Evolutionary conservation across 2,329 filamentous ascomycete genomes (phyloP).

Genomic region (Colletotrichum eleusines): DNA sequence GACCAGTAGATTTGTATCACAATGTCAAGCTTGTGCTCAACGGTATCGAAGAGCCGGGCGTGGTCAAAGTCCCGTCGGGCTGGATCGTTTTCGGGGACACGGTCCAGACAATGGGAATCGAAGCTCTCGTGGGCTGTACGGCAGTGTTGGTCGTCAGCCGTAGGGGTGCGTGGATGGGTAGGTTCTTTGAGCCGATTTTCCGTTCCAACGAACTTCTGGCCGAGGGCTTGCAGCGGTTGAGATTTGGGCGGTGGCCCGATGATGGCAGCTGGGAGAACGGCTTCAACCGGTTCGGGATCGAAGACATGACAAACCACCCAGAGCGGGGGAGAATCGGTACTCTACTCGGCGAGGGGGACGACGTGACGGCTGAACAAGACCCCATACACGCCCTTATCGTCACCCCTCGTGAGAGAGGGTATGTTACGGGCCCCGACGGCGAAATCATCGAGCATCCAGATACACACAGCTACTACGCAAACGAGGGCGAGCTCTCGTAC

Average conservation of each 20-base stretch:
- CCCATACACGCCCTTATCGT: background rate
- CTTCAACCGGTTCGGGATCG: background rate
- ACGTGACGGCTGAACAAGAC: background rate
- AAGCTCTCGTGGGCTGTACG: slow-evolving; percentile 6
- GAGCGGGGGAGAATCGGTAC: background rate
- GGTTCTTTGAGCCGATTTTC: background rate
- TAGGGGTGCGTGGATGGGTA: slow-evolving; percentile 12
- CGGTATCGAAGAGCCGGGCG: background rate
- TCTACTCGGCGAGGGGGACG: background rate
- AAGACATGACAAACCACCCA: background rate
- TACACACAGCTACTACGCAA: background rate
- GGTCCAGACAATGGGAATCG: background rate
- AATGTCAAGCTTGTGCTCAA: background rate
- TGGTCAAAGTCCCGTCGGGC: background rate
- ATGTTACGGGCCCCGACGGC: background rate
- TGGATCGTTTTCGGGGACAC: slow-evolving; percentile 4
- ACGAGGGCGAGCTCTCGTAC: background rate
- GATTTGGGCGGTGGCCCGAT: background rate
- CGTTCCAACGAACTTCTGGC: background rate
- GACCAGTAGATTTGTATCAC: background rate
- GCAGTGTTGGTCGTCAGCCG: background rate
- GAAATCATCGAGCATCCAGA: background rate
- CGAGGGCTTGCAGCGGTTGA: background rate
- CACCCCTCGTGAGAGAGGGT: background rate
- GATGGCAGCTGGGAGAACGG: background rate